Evolutionary conservation across 1,284 basidiomycete genomes (phyloP), one percentile per base, ranked within the genome.

Genomic region (Phylloporus sp.): DNA sequence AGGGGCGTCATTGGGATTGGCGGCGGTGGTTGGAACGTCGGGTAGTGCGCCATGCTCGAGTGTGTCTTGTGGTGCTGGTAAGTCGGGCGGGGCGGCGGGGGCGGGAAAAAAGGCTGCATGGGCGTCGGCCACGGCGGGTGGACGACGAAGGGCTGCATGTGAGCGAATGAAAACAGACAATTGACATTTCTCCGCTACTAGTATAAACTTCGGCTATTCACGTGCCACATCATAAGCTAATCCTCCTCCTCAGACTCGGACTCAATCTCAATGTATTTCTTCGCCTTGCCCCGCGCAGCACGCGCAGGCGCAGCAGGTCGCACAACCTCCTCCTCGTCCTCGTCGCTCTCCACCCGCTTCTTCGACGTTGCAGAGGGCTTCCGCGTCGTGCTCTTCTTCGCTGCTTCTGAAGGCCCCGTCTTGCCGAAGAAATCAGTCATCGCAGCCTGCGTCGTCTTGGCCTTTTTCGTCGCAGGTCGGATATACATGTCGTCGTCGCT

Each of bases 401-500:
- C 73, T 57, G 73, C 67, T 45, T 78, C 79, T 25, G 78, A 74
- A 10, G 78, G 73, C 4, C 75, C 74, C 37, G 82, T 78, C 71
- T 91, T 91, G 57, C 82, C 82, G 67, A 91, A 89, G 80, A 89
- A 90, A 73, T 91, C 88, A 2, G 87, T 85, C 47, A 89, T 82
- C 1, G 84, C 78, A 0, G 84, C 76, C 70, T 87, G 86, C 0
- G 80, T 45, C 53, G 73, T 77, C 68, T 86, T 86, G 71, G 82
- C 82, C 77, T 87, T 89, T 79, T 86, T 86, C 0, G 82, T 75
- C 7, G 75, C 79, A 17, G 85, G 86, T 73, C 88, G 87, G 60
- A 79, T 69, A 43, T 81, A 72, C 63, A 73, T 62, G 27, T 83
- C 81, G 52, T 83, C 83, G 15, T 85, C 86, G 53, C 85, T 85